Conservation (phyloP, 2,329 filamentous ascomycete species). For the Fusarium fujikuroi region DNA sequence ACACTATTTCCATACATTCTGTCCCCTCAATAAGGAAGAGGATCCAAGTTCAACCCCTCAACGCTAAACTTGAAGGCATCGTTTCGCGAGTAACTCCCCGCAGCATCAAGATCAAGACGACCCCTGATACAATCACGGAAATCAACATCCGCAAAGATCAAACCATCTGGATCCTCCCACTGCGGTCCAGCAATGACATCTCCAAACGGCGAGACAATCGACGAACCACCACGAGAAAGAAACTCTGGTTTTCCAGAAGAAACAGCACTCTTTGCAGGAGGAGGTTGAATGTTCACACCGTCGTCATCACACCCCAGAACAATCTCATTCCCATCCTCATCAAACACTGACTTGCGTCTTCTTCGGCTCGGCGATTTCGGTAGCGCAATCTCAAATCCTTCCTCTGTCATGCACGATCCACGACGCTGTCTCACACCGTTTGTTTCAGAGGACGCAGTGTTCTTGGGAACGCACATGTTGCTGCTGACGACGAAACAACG, state of each 20-base stretch:
- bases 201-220: constrained; percentile 82
- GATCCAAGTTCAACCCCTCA: constrained; percentile 66
- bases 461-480: constrained; percentile 78
- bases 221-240: constrained; percentile 80
- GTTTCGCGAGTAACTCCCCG: constrained; percentile 83
- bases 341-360: constrained; percentile 56
- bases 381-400: constrained; percentile 60
- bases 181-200: constrained; percentile 83
- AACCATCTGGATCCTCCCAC: constrained; percentile 79
- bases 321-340: constrained; percentile 67
- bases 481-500: constrained; percentile 86
- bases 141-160: constrained; percentile 80
- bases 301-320: constrained; percentile 53
- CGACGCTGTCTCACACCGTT: constrained; percentile 23
- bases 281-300: constrained; percentile 20
- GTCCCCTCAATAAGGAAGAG: constrained; percentile 61
- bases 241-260: constrained; percentile 54
- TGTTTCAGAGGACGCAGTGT: neutral
- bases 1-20: neutral
- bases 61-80: constrained; percentile 72
- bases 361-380: constrained; percentile 46
- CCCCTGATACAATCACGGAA: constrained; percentile 89
- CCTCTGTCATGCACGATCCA: constrained; percentile 57
- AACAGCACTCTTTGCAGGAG: neutral
- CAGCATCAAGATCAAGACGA: constrained; percentile 83